Conservation (phyloP, 192 early-diverging fungal species). For the Oehlia diaphana region DNA sequence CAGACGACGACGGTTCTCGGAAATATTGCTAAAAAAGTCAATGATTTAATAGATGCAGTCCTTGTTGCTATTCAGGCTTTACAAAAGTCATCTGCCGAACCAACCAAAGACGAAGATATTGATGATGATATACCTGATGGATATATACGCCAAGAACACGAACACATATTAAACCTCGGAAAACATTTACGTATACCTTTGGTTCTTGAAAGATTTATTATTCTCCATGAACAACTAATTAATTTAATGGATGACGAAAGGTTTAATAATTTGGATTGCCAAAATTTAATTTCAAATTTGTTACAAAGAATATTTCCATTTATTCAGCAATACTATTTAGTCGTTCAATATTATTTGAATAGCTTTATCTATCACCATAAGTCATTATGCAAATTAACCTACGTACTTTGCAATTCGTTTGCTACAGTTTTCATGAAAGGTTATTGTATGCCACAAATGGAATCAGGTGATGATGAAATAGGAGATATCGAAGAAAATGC, state of each 20-base stretch:
- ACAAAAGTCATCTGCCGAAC: slow-evolving; percentile 14
- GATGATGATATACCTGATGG: slow-evolving; percentile 48
- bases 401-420: slow-evolving; percentile 71
- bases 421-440: slow-evolving; percentile 76
- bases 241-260: slow-evolving; percentile 9
- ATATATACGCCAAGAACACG: slow-evolving; percentile 48
- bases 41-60: slow-evolving; percentile 44
- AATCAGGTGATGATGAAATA: slow-evolving; percentile 61
- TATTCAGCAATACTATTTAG: slow-evolving; percentile 62
- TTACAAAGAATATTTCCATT: slow-evolving; percentile 55
- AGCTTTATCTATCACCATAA: slow-evolving; percentile 64
- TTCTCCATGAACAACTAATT: background rate
- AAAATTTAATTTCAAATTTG: slow-evolving; percentile 36
- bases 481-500: slow-evolving; percentile 56
- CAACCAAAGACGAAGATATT: background rate
- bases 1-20: background rate
- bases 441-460: slow-evolving; percentile 79
- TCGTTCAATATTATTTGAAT: slow-evolving; percentile 59
- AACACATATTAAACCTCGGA: slow-evolving; percentile 33
- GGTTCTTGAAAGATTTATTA: background rate
- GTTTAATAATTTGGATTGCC: background rate
- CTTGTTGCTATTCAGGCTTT: slow-evolving; percentile 48
- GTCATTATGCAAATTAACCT: slow-evolving; percentile 69
- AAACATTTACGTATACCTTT: slow-evolving; percentile 37
- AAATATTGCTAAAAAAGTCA: slow-evolving; percentile 22